Base-by-base conservation (phyloP, 176 grass and related monocot genomes). In the Paspalum notatum region DNA sequence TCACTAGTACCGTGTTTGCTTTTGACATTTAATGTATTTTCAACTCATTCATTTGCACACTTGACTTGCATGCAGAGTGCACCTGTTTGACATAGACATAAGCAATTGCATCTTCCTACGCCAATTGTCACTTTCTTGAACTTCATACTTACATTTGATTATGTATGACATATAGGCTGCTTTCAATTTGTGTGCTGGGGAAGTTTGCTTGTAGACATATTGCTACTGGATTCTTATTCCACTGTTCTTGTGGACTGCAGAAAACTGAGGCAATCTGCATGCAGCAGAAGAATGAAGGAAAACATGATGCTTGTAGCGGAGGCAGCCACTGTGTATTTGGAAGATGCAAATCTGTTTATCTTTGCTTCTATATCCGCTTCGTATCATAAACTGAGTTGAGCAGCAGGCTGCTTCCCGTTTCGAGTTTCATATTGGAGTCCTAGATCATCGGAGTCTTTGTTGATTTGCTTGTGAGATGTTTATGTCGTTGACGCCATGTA, bases 331-430 rank as follows among this genome's bases (percentile, higher is more conserved):
- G 46, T 54, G 61, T 89, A 70, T 47, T 54, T 27, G 56, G 53
- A 68, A 14, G 49, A 65, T 26, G 26, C 77, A 57, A 77, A 20
- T 81, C 57, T 46, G 56, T 54, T 82, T 80, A 25, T 66, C 48
- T 80, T 80, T 58, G 40, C 68, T 87, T 81, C 71, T 76, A 48
- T 41, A 49, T 89, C 87, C 17, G 63, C 55, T n/a, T 65, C 26
- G 27, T 66, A 66, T 51, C 72, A 77, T 77, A 59, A 72, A 73
- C 74, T 78, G 38, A 45, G 57, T 87, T 82, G 46, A 14, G 26
- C 38, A 53, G 70, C 64, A 66, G 42, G 64, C 54, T 86, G 68
- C 68, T 89, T 85, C 71, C 10, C 51, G 16, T 74, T 79, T 88
- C 18, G 74, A 50, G 58, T 83, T 72, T 60, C 74, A 60, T 65